phyloP scores from a whole-genome alignment of 306 rosid species.

The Rosa lucieae region DNA sequence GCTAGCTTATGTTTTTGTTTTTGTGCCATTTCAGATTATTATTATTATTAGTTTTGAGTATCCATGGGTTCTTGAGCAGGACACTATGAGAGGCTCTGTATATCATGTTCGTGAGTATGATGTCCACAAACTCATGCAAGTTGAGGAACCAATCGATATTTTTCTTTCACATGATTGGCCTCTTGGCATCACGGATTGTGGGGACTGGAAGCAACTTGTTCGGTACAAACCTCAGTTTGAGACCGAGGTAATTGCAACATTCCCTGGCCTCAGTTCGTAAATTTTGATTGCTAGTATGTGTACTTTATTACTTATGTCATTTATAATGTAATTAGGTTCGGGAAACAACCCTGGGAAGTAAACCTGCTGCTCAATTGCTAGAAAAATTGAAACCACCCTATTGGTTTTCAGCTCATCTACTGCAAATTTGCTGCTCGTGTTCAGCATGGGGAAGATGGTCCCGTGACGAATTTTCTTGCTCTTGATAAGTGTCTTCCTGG shows the following conservation, averaged over 20 bases:
- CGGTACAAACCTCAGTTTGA: constrained; percentile 49
- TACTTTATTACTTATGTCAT: constrained; percentile 18
- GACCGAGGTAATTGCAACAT: constrained; percentile 57
- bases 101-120: constrained; percentile 95
- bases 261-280: neutral
- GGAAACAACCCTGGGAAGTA: constrained; percentile 79
- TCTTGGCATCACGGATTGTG: constrained; percentile 76
- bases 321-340: constrained; percentile 53
- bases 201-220: constrained; percentile 72
- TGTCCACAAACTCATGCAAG: constrained; percentile 73
- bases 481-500: constrained; percentile 87
- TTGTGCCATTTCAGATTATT: neutral
- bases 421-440: constrained; percentile 95
- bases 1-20: neutral
- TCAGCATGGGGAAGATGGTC: constrained; percentile 90
- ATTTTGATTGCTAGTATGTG: neutral
- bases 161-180: constrained; percentile 99
- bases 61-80: constrained; percentile 42
- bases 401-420: constrained; percentile 96
- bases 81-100: constrained; percentile 85
- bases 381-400: constrained; percentile 78
- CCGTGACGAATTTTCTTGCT: constrained; percentile 86
- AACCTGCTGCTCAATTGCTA: constrained; percentile 75
- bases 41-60: neutral
- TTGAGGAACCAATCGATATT: constrained; percentile 76